phyloP scores from a whole-genome alignment of 2,329 filamentous ascomycete genomes.

The Diaporthe capsici region DNA sequence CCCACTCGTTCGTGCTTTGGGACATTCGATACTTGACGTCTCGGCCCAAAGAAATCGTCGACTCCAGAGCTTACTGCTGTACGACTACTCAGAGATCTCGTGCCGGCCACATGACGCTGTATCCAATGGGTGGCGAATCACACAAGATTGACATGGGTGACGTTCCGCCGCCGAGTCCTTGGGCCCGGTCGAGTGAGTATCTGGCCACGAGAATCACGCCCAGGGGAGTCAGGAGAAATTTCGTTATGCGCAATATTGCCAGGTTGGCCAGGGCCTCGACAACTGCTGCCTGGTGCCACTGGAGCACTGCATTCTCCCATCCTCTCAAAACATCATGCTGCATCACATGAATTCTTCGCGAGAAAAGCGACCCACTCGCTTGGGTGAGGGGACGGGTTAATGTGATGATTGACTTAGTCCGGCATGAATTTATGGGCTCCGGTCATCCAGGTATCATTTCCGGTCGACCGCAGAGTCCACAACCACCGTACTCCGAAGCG shows the following conservation, averaged over 20 bases:
- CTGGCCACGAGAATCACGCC: background rate
- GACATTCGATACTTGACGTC: constrained; percentile 1
- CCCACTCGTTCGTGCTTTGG: background rate
- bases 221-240: background rate
- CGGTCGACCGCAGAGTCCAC: constrained; percentile 8
- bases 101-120: background rate
- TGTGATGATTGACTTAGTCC: constrained; percentile 17
- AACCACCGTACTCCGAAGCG: background rate
- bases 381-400: background rate
- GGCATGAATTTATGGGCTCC: constrained; percentile 27
- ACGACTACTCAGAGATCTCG: background rate
- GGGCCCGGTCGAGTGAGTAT: constrained; percentile 6
- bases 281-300: constrained; percentile 22
- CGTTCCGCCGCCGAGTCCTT: constrained; percentile 17
- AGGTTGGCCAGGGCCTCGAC: background rate
- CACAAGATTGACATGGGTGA: background rate
- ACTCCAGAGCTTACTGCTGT: background rate
- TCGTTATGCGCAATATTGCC: background rate
- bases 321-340: constrained; percentile 1
- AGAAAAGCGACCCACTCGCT: constrained; percentile 1
- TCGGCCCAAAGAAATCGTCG: background rate
- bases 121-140: background rate
- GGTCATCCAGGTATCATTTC: constrained; percentile 9
- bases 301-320: constrained; percentile 7
- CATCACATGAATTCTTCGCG: constrained; percentile 14